Base-by-base conservation (phyloP, 2,329 filamentous ascomycete species). In the Trichophaea hybrida region DNA sequence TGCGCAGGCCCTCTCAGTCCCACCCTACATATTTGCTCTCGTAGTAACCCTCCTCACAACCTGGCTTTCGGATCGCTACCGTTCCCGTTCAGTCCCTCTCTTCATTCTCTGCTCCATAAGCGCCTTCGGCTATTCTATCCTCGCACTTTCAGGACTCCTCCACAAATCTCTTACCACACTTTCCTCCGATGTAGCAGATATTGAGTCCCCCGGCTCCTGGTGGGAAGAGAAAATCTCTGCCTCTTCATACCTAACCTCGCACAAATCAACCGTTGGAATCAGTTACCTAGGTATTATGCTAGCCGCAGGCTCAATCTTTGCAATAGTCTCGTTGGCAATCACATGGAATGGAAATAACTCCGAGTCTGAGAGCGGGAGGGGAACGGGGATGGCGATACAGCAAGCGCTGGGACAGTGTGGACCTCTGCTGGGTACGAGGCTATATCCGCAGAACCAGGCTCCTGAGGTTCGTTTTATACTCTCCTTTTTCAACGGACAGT, bases 321-420 rank as follows among this genome's bases (percentile, higher is more conserved):
- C 83, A 0, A 79, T 78, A 66, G 81, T 88, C 37, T 80, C 81
- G 2, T 85, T 86, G 63, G 83, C 85, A 6, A 77, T 88, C 38
- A 83, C 84, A 0, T 85, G 84, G 70, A 83, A 85, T 1, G 71
- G 84, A 1, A 82, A 86, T 69, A 86, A 86, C 69, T 82, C 86
- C 70, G 83, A 83, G 12, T 80, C 75, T 40, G 82, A 85, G 68
- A 83, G 82, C 1, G 81, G 84, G 52, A 77, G 83, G 1, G 84
- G 84, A 4, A 78, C 79, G 1, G 78, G 78, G 3, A 83, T 87
- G 55, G 80, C 83, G 6, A 76, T 86, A n/a, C 73, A 83, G 52
- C 85, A 85, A 67, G 72, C 84, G 65, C 74, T 87, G 46, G 84
- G 83, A 0, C 85, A 84, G 69, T 78, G 78, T 61, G 80, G 81